phyloP scores from a whole-genome alignment of 768 basidiomycete genomes.

The Lactarius tabidus region DNA sequence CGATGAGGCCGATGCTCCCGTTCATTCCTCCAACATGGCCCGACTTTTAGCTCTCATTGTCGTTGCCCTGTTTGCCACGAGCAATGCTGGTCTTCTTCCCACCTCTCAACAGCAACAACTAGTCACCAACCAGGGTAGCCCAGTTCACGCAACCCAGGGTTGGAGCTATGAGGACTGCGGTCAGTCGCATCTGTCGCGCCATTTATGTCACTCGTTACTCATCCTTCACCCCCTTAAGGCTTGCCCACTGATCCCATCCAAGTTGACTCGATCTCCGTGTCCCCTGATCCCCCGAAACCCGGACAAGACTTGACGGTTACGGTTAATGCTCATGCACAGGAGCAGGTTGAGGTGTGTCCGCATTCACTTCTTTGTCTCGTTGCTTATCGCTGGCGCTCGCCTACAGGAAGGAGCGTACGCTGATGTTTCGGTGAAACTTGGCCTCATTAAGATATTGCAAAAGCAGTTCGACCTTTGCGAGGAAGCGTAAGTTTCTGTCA shows the following conservation, averaged over 20 bases:
- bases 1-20: neutral
- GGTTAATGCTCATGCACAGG: slow-evolving; percentile 56
- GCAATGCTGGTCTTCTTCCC: slow-evolving; percentile 27
- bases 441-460: slow-evolving; percentile 79
- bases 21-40: slow-evolving; percentile 26
- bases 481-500: slow-evolving; percentile 70
- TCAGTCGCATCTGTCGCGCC: slow-evolving; percentile 38
- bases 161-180: slow-evolving; percentile 79
- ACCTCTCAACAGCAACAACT: slow-evolving; percentile 31
- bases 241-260: slow-evolving; percentile 44
- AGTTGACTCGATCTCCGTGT: slow-evolving; percentile 65
- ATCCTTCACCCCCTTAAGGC: slow-evolving; percentile 38
- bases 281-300: slow-evolving; percentile 86
- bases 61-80: slow-evolving; percentile 29
- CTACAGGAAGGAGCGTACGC: slow-evolving; percentile 85
- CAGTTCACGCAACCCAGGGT: slow-evolving; percentile 38
- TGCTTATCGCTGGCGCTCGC: neutral
- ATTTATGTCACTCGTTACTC: neutral
- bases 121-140: slow-evolving; percentile 29
- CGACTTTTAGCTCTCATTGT: slow-evolving; percentile 32
- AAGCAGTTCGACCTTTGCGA: slow-evolving; percentile 88
- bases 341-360: slow-evolving; percentile 58
- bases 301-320: slow-evolving; percentile 86
- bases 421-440: slow-evolving; percentile 90
- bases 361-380: neutral